Evolutionary conservation across 2,329 filamentous ascomycete species (phyloP).

Genomic region (Colletotrichum paranaense): DNA sequence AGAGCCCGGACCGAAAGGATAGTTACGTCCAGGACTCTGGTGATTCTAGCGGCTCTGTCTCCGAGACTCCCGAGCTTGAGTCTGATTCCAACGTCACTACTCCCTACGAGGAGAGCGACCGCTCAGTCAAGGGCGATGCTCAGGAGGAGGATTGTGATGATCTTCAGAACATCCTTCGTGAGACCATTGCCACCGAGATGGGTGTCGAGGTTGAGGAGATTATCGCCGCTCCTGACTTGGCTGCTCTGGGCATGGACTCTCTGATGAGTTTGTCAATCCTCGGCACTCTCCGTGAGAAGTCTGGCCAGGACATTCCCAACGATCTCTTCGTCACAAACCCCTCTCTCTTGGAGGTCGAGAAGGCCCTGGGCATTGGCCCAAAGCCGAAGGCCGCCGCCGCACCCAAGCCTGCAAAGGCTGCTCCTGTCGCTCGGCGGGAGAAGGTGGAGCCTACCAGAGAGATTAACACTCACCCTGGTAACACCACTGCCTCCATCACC

Average conservation of each 20-base stretch:
- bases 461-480: conserved; percentile 43
- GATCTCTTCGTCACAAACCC: conserved; percentile 72
- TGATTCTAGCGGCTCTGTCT: conserved; percentile 53
- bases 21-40: conserved; percentile 45
- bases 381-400: conserved; percentile 49
- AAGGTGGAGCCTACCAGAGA: conserved; percentile 39
- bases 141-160: conserved; percentile 49
- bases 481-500: conserved; percentile 60
- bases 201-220: conserved; percentile 76
- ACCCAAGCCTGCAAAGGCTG: conserved; percentile 44
- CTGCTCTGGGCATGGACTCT: conserved; percentile 69
- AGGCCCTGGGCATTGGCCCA: conserved; percentile 66
- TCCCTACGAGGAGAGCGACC: conserved; percentile 63
- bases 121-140: conserved; percentile 55
- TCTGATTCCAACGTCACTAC: conserved; percentile 65
- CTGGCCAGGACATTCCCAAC: conserved; percentile 63
- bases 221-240: conserved; percentile 63
- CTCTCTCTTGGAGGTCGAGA: conserved; percentile 74
- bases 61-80: conserved; percentile 56
- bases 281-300: conserved; percentile 65
- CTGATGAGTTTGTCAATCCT: conserved; percentile 68
- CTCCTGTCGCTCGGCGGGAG: conserved; percentile 29
- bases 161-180: conserved; percentile 66
- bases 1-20: conserved; percentile 41
- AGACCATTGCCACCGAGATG: conserved; percentile 78